Percentiles rank a stretch among this genome's conserved stretches.
Evolutionary conservation across 768 basidiomycete genomes (phyloP).

Genomic region (Neoboletus brunneissimus): DNA sequence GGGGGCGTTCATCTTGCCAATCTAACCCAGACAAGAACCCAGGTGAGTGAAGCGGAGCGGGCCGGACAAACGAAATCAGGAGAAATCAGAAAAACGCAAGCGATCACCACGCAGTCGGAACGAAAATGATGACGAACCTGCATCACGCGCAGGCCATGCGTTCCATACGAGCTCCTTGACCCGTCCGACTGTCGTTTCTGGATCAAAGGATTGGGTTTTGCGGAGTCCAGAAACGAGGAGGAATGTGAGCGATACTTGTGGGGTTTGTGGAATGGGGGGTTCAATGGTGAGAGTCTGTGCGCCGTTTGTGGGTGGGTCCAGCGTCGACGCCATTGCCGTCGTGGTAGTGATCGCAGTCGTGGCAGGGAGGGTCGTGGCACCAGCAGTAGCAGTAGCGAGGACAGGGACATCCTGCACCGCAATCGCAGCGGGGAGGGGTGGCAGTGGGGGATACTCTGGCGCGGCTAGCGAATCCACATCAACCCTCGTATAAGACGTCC

Average conservation of each 20-base stretch:
- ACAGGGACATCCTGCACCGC: background rate
- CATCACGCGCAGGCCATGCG: constrained; percentile 56
- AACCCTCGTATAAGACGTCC: constrained; percentile 54
- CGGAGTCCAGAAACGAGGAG: constrained; percentile 67
- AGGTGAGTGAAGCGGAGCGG: background rate
- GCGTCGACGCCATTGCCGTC: background rate
- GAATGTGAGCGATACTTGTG: constrained; percentile 67
- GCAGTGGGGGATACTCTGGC: constrained; percentile 25
- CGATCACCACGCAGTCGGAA: constrained; percentile 12
- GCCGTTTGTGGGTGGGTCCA: background rate
- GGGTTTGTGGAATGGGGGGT: constrained; percentile 49
- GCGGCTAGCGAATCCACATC: constrained; percentile 33
- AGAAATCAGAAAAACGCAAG: constrained; percentile 4
- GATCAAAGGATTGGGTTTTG: constrained; percentile 71
- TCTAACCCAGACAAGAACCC: constrained; percentile 38
- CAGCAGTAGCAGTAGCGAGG: background rate
- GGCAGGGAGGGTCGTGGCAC: background rate
- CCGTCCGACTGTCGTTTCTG: constrained; percentile 68
- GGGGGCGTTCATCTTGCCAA: constrained; percentile 77
- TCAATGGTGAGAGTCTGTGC: constrained; percentile 8
- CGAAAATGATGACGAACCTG: constrained; percentile 41
- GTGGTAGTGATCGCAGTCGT: constrained; percentile 5
- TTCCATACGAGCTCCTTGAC: constrained; percentile 86
- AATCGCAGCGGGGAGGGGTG: constrained; percentile 17
- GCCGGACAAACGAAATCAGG: background rate